Base-by-base conservation (phyloP, 495 filamentous ascomycete species). In the Hypomontagnella submonticulosa region DNA sequence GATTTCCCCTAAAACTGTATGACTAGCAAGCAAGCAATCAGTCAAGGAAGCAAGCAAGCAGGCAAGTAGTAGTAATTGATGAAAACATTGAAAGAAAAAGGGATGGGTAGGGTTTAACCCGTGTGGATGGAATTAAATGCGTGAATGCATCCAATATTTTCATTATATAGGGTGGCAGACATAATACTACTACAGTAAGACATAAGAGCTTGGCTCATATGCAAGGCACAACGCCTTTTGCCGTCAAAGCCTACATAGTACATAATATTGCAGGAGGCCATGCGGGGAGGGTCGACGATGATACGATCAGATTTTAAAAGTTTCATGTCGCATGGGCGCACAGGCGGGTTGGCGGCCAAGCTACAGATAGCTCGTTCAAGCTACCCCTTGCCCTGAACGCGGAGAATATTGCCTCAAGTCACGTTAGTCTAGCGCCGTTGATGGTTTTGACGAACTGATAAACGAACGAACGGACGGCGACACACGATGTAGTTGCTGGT, bases 281-380 rank as follows among this genome's bases (percentile, higher is more conserved):
- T 67, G 54, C 58, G 65, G 57, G 53, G 58, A 63, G 65, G 58
- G 62, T 57, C 32, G 53, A 67, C 58, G 64, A 67, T 58, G 58
- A 61, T 58, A 67, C 58, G 53, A 67, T 40, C 15, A 50, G 33
- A 58, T 58, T 59, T 54, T 38, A 63, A 27, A 52, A 67, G 65
- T 67, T 59, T 67, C 65, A 62, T 44, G 42, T 67, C 51, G 65
- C 53, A 62, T 67, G 57, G 30, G 41, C 12, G 57, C 64, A 67
- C 47, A 57, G 43, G 51, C 15, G 34, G 19, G 40, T 43, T 43
- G 15, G 5, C 40, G 2, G 6, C 40, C 40, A 15, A 43, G 40
- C 11, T 43, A 43, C 40, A 43, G 12, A 15, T 43, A 43, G 12
- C 11, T 43, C 8, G 40, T 43, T 9, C 12, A 18, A 8, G 4